A percentile compares a stretch with the other conserved stretches of the same genome.
Conservation (phyloP, 1,139 yeast genomes). For the Lodderomyces beijingensis region DNA sequence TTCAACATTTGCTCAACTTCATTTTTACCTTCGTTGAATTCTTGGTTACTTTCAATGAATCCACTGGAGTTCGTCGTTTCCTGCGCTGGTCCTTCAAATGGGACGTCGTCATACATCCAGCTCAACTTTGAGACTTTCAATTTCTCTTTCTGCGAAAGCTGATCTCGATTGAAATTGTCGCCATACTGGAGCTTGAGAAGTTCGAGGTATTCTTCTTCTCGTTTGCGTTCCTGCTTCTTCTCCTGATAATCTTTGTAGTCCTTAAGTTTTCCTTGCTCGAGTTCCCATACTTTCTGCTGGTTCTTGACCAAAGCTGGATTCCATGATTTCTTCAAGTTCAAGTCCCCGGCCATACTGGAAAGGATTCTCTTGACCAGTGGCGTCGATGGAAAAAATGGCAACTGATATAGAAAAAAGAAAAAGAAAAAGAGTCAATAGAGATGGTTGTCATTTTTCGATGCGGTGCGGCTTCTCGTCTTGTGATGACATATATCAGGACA, state of each 20-base stretch:
- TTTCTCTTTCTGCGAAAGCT: conserved; percentile 35
- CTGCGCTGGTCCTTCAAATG: conserved; percentile 10
- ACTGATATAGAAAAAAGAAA: too few relatives aligned
- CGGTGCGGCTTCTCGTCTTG: too few relatives aligned
- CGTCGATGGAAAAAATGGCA: too few relatives aligned
- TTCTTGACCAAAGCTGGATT: conserved; percentile 85
- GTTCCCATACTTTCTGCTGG: conserved; percentile 80
- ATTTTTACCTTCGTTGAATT: conserved; percentile 31
- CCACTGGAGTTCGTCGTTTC: conserved; percentile 23
- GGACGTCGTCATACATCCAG: conserved; percentile 78
- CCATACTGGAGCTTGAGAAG: conserved; percentile 51
- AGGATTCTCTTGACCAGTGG: too few relatives aligned
- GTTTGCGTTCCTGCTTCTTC: conserved; percentile 58
- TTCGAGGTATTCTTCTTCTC: conserved; percentile 62
- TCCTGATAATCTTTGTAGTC: conserved; percentile 67
- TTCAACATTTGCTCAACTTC: conserved; percentile 31
- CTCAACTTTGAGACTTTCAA: conserved; percentile 51
- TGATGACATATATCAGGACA: too few relatives aligned
- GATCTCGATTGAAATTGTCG: conserved; percentile 22
- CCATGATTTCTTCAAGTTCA: conserved; percentile 92
- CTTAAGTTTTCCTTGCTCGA: conserved; percentile 71
- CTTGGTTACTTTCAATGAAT: conserved; percentile 31
- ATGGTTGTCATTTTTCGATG: too few relatives aligned
- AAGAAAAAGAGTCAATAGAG: too few relatives aligned
- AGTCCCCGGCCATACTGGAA: conserved; percentile 81